Evolutionary conservation across 1,139 yeast species (phyloP), one percentile per base, ranked within the genome.

Genomic region (Geotrichum aggregatum): DNA sequence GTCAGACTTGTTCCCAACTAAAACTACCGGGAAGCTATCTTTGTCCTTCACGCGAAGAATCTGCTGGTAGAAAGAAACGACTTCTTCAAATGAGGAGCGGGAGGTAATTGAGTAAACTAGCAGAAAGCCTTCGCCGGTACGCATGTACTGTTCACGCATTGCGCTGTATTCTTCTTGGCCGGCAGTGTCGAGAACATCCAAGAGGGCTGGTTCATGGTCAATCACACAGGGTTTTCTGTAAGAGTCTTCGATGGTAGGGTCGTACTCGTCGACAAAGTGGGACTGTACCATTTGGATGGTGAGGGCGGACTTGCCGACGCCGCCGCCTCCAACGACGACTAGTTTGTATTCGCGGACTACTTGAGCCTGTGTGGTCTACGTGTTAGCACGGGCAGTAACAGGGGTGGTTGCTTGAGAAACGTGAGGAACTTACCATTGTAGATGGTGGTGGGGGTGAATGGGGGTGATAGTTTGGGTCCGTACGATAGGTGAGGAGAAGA

Each of bases 171-270:
- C 95, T 70, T 87, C 96, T 72, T 87, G 95, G 34, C 96, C 96
- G 4, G 96, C 95, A 40, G 96, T 87, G 68, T 87, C 96, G 65
- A 87, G 76, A 53, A 87, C 85, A 68, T 87, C 95, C 60, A 87
- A 74, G 61, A 84, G 87, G 64, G 94, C 87, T 3, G 87, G 84
- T 61, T 89, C 77, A 31, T 88, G 91, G 68, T 87, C 95, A 47
- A 87, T 84, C 64, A 85, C 92, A 56, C 50, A 35, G 22, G 43
- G 48, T 21, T 51, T 51, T 10, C 54, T 42, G 41, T 92, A 92
- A 1, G 96, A 87, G 68, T 92, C 98, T 71, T 92, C 98, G 64
- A 92, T 92, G 18, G 98, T 92, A 14, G 98, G 98, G 71, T 94
- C 71, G 52, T 68, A 68, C 44, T 92, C 96, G 67, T 88, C 96